A percentile compares a stretch with the other conserved stretches of the same genome.
phyloP scores from a whole-genome alignment of 192 early-diverging fungal species.

The Funneliformis geosporum region DNA sequence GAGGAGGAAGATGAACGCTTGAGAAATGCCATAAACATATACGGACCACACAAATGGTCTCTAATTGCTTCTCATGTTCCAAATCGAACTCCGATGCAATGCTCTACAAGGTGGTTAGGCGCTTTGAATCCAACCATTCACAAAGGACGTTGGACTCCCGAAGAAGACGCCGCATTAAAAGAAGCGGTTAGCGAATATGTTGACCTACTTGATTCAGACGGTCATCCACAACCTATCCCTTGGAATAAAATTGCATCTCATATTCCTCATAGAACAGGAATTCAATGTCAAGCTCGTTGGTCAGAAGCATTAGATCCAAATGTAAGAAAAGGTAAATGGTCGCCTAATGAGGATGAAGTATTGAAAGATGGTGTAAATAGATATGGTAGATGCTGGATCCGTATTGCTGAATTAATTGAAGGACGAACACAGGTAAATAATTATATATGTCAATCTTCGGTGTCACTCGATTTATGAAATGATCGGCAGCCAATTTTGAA shows the following conservation, averaged over 20 bases:
- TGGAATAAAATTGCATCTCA: conserved; percentile 52
- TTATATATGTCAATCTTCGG: conserved; percentile 39
- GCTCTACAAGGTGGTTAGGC: conserved; percentile 52
- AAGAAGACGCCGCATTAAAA: conserved; percentile 47
- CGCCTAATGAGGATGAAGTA: conserved; percentile 50
- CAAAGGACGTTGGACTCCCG: conserved; percentile 53
- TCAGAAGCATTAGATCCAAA: conserved; percentile 59
- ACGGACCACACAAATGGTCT: conserved; percentile 54
- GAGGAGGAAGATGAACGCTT: conserved; percentile 49
- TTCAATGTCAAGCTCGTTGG: conserved; percentile 64
- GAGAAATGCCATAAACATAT: conserved; percentile 42
- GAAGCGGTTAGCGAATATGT: conserved; percentile 47
- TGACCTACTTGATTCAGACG: conserved; percentile 41
- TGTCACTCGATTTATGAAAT: neutral
- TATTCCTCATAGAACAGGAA: conserved; percentile 56
- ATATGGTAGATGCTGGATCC: conserved; percentile 55
- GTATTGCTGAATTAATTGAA: conserved; percentile 57
- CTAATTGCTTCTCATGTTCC: conserved; percentile 51
- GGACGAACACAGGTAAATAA: conserved; percentile 56
- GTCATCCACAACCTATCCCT: conserved; percentile 41
- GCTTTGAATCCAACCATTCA: conserved; percentile 54
- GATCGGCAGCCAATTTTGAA: too few relatives aligned
- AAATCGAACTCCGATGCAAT: conserved; percentile 55
- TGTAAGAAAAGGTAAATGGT: conserved; percentile 58
- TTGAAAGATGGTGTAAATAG: conserved; percentile 54